Conservation (phyloP, 257 asterid genomes). For the Striga asiatica region DNA sequence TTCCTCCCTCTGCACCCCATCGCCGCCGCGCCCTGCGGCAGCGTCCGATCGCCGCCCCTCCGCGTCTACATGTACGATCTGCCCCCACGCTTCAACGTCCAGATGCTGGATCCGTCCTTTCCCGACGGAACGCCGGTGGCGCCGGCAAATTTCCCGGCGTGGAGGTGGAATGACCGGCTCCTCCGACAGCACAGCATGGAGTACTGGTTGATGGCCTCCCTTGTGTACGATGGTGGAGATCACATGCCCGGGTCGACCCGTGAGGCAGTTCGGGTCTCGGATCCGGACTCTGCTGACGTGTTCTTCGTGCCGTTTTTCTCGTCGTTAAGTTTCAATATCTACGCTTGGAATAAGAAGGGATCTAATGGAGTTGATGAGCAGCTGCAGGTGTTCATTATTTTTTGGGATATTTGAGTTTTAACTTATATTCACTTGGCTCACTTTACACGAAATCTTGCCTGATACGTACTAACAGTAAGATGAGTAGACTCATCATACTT, state of each 20-base stretch:
- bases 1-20: conserved; percentile 35
- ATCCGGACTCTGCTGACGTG: conserved; percentile 63
- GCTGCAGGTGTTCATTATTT: conserved; percentile 51
- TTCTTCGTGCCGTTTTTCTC: conserved; percentile 90
- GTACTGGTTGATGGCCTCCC: conserved; percentile 60
- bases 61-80: conserved; percentile 48
- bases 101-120: conserved; percentile 31
- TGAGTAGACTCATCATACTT: too few species aligned
- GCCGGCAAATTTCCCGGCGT: conserved; percentile 29
- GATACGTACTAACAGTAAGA: too few species aligned
- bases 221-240: conserved; percentile 21
- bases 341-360: conserved; percentile 52
- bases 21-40: conserved; percentile 19
- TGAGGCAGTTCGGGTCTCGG: conserved; percentile 70
- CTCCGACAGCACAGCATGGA: conserved; percentile 44
- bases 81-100: conserved; percentile 44
- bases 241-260: conserved; percentile 15
- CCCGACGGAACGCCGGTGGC: conserved; percentile 23
- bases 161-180: conserved; percentile 42
- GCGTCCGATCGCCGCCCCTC: conserved; percentile 27
- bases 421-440: too few species aligned
- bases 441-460: too few species aligned
- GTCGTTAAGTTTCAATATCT: conserved; percentile 60
- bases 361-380: conserved; percentile 40
- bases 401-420: too few species aligned